Conservation (phyloP, 352 stramenopile species). For the Phytophthora capsici region DNA sequence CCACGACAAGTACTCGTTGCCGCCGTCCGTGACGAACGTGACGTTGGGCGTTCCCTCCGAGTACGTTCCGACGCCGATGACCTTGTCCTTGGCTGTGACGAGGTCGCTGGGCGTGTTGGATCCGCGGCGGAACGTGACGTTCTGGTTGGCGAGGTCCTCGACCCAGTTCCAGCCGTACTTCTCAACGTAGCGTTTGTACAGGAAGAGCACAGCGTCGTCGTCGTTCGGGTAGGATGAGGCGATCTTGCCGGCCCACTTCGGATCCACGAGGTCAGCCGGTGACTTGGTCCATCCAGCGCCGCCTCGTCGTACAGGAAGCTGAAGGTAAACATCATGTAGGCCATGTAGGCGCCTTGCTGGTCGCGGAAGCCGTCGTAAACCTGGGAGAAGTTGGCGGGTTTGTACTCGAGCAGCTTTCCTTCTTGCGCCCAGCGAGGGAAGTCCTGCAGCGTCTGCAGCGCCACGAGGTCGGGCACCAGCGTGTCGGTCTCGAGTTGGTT, state of each 20-base stretch:
- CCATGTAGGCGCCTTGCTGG: slow-evolving; percentile 41
- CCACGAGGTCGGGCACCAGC: slow-evolving; percentile 50
- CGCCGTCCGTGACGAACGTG: slow-evolving; percentile 33
- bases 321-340: slow-evolving; percentile 51
- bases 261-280: slow-evolving; percentile 37
- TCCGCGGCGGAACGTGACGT: slow-evolving; percentile 43
- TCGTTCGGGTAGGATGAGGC: slow-evolving; percentile 57
- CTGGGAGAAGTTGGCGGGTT: slow-evolving; percentile 57
- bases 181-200: slow-evolving; percentile 53
- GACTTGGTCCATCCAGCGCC: slow-evolving; percentile 29
- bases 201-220: slow-evolving; percentile 57
- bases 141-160: slow-evolving; percentile 45
- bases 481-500: slow-evolving; percentile 58
- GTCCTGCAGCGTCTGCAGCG: slow-evolving; percentile 63
- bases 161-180: slow-evolving; percentile 66
- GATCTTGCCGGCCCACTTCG: slow-evolving; percentile 47
- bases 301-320: slow-evolving; percentile 47
- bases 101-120: slow-evolving; percentile 39
- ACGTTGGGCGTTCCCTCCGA: slow-evolving; percentile 21
- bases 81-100: slow-evolving; percentile 36
- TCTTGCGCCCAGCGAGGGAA: slow-evolving; percentile 53
- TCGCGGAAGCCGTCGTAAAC: slow-evolving; percentile 57
- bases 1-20: slow-evolving; percentile 48
- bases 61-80: slow-evolving; percentile 37
- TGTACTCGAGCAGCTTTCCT: slow-evolving; percentile 59